Evolutionary conservation across 106 monocot species (phyloP).

Genomic region (Chionographis japonica): DNA sequence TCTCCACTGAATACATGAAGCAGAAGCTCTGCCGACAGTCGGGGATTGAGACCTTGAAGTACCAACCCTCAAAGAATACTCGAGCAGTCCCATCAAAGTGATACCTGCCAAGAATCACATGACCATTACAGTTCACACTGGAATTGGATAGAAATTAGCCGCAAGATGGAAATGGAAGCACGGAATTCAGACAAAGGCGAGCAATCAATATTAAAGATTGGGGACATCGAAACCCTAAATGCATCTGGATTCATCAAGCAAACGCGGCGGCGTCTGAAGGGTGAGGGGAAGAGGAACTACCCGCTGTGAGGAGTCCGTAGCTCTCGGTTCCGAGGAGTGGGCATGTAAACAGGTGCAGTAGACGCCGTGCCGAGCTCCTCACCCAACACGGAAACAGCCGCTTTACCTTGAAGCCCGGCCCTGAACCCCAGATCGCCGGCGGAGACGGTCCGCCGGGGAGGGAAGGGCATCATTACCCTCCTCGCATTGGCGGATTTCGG

Average conservation of each 20-base stretch:
- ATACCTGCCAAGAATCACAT: conserved; percentile 41
- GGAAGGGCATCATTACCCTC: too few relatives aligned
- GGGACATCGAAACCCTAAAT: background rate
- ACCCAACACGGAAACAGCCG: background rate
- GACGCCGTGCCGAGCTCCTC: background rate
- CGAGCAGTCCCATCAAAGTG: conserved; percentile 84
- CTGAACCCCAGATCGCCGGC: background rate
- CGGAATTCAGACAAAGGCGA: too few relatives aligned
- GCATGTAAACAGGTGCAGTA: conserved; percentile 48
- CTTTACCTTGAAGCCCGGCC: background rate
- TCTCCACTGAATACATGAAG: conserved; percentile 97
- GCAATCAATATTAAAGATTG: too few relatives aligned
- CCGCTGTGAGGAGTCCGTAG: conserved; percentile 98
- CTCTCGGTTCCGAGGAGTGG: conserved; percentile 63
- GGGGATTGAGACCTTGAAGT: conserved; percentile 91
- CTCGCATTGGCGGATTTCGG: too few relatives aligned
- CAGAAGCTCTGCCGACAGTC: conserved; percentile 81
- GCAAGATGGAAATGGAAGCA: too few relatives aligned
- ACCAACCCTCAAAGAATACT: conserved; percentile 92
- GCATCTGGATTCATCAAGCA: background rate
- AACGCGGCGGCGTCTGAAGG: background rate
- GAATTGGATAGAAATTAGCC: too few relatives aligned
- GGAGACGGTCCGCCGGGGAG: background rate
- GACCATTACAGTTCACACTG: background rate
- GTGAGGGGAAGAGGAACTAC: conserved; percentile 18